A percentile compares a stretch with the other conserved stretches of the same genome.
These are phyloP conservation scores for Starmera dryadoides DNA, from an alignment of 805 yeast genomes.

Conservation along the genomic window DNA sequence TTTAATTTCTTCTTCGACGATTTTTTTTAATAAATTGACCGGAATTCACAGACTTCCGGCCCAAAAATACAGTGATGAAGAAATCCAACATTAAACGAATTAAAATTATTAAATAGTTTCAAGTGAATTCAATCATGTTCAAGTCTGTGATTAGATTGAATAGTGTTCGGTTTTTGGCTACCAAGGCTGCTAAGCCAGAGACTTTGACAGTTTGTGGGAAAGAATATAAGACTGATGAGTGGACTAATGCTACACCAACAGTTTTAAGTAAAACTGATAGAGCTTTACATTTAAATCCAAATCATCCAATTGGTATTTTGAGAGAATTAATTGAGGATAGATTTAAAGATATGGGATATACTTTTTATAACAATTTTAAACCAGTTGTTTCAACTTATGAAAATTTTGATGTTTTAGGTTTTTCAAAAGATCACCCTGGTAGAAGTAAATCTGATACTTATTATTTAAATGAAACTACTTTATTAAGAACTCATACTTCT, in stretches of 20 bases:
- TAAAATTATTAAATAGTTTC: no score
- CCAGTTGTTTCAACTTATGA: constrained; percentile 80
- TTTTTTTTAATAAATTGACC: no score
- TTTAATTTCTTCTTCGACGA: no score
- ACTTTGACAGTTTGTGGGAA: constrained; percentile 36
- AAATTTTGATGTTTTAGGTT: constrained; percentile 89
- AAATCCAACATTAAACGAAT: no score
- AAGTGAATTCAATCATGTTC: no score
- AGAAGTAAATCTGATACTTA: constrained; percentile 90
- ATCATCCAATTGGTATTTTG: constrained; percentile 89
- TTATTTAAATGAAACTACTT: constrained; percentile 64
- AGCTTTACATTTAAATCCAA: constrained; percentile 60
- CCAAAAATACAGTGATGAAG: no score
- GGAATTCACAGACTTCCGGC: no score
- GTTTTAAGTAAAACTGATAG: constrained; percentile 65
- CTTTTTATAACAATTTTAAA: constrained; percentile 70
- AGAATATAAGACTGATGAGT: constrained; percentile 53
- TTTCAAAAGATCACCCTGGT: constrained; percentile 90
- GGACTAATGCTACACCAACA: constrained; percentile 81
- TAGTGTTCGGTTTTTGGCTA: no score
- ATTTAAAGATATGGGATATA: constrained; percentile 60
- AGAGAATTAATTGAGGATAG: constrained; percentile 64
- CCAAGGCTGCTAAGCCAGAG: neutral
- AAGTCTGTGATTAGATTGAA: no score
- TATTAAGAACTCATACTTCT: constrained; percentile 90